Conservation (phyloP, 768 basidiomycete species). For the Phlebiopsis flavidoalba region DNA sequence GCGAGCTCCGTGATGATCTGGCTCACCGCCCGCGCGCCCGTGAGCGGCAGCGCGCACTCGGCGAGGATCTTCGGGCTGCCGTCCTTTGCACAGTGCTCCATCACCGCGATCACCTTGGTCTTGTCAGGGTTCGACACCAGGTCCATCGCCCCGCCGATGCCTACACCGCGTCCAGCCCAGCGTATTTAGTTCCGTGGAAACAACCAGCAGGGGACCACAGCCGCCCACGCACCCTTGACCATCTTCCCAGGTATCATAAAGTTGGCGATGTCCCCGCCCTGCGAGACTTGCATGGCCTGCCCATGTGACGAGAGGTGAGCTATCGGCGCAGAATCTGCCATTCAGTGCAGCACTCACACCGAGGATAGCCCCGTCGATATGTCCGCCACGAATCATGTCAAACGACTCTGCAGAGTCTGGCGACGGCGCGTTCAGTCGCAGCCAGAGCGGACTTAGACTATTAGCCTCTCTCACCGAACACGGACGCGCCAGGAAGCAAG, state of each 20-base stretch:
- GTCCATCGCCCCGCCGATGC: conserved; percentile 96
- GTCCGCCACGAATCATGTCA: conserved; percentile 96
- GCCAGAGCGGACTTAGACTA: background rate
- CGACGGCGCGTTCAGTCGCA: background rate
- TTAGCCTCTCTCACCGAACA: conserved; percentile 61
- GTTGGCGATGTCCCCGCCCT: conserved; percentile 91
- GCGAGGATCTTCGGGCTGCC: conserved; percentile 86
- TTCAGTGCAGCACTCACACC: conserved; percentile 52
- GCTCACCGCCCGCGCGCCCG: conserved; percentile 84
- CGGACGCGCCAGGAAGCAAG: conserved; percentile 83
- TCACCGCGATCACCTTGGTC: conserved; percentile 85
- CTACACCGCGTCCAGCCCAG: conserved; percentile 29
- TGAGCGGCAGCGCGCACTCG: conserved; percentile 79
- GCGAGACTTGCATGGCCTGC: conserved; percentile 93
- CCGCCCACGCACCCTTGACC: conserved; percentile 54
- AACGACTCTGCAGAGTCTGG: conserved; percentile 90
- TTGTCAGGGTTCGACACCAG: conserved; percentile 94
- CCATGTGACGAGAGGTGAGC: background rate
- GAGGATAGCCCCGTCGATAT: conserved; percentile 89
- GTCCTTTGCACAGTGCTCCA: conserved; percentile 89
- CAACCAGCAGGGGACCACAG: background rate
- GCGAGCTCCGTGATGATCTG: conserved; percentile 91
- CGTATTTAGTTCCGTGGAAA: background rate
- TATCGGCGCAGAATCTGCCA: background rate
- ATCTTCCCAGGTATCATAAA: conserved; percentile 98